Percentiles rank a stretch among this genome's conserved stretches.
Evolutionary conservation across 371 early-diverging fungal species (phyloP).

Genomic region (Zopfochytrium polystomum): DNA sequence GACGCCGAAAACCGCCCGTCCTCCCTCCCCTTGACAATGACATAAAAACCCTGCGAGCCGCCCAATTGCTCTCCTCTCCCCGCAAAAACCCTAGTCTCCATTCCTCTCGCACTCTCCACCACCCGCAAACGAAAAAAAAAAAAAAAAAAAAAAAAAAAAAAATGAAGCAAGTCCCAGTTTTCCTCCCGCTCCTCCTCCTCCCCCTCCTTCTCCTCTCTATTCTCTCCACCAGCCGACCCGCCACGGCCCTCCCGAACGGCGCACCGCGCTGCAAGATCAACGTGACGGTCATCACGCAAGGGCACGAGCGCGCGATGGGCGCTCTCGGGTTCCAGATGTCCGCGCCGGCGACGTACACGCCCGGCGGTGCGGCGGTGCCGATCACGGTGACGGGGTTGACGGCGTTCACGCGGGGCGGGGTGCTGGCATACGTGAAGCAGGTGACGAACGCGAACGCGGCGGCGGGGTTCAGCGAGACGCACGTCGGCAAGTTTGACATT

Average conservation of each 20-base stretch:
- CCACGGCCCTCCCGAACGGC: constrained; percentile 17
- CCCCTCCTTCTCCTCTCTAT: no score
- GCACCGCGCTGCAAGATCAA: constrained; percentile 26
- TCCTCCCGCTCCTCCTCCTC: no score
- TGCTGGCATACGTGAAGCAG: constrained; percentile 11
- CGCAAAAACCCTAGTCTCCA: no score
- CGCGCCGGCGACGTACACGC: constrained; percentile 20
- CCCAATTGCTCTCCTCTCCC: no score
- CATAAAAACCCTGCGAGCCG: no score
- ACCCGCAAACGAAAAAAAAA: no score
- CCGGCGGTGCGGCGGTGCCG: constrained; percentile 17
- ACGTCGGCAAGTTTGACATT: neutral
- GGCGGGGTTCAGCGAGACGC: neutral
- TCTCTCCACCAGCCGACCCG: no score
- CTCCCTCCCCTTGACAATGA: no score
- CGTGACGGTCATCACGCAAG: constrained; percentile 11
- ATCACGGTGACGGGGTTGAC: constrained; percentile 8
- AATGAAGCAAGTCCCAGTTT: no score
- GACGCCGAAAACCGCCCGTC: no score
- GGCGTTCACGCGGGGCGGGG: constrained; percentile 5
- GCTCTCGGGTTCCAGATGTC: constrained; percentile 5
- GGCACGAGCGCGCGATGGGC: constrained; percentile 3
- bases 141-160: no score
- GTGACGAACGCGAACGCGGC: constrained; percentile 9
- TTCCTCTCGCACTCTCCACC: no score